Percentiles rank a stretch among this genome's conserved stretches.
phyloP scores from a whole-genome alignment of 768 basidiomycete species.

The Tephrocybe sp. region DNA sequence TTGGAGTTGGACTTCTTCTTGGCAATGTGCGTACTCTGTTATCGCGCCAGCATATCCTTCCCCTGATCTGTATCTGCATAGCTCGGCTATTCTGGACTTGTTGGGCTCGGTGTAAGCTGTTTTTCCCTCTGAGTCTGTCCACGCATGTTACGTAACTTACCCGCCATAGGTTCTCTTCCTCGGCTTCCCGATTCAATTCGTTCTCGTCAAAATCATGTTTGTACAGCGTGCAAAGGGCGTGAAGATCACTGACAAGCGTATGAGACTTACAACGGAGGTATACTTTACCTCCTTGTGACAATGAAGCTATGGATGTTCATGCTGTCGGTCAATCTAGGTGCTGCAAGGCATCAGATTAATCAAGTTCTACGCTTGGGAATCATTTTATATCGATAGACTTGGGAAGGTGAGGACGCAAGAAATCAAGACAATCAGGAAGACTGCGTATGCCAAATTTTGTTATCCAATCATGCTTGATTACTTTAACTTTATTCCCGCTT shows the following conservation, averaged over 20 bases:
- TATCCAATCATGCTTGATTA: background rate
- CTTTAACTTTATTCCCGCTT: slow-evolving; percentile 1
- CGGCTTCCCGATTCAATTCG: slow-evolving; percentile 47
- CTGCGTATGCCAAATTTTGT: slow-evolving; percentile 29
- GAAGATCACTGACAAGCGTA: slow-evolving; percentile 51
- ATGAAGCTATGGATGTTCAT: background rate
- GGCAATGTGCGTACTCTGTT: slow-evolving; percentile 33
- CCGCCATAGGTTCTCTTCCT: slow-evolving; percentile 40
- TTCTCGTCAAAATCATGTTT: slow-evolving; percentile 43
- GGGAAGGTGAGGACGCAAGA: slow-evolving; percentile 36
- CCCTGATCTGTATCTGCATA: slow-evolving; percentile 13
- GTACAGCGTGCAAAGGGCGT: slow-evolving; percentile 44
- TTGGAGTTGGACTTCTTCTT: slow-evolving; percentile 51
- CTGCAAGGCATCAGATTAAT: slow-evolving; percentile 67
- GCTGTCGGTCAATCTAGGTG: slow-evolving; percentile 37
- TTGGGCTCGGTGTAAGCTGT: slow-evolving; percentile 42
- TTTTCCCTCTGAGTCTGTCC: no score
- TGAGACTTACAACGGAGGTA: slow-evolving; percentile 52
- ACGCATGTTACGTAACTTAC: slow-evolving; percentile 8
- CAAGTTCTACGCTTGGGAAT: slow-evolving; percentile 63
- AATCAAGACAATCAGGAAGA: slow-evolving; percentile 35
- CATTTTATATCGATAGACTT: slow-evolving; percentile 44
- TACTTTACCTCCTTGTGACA: background rate
- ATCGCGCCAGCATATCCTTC: background rate
- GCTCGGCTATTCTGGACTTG: slow-evolving; percentile 57